These are phyloP conservation scores for Cladophialophora exuberans DNA, from an alignment of 2,329 filamentous ascomycete genomes.

Conservation along the genomic window DNA sequence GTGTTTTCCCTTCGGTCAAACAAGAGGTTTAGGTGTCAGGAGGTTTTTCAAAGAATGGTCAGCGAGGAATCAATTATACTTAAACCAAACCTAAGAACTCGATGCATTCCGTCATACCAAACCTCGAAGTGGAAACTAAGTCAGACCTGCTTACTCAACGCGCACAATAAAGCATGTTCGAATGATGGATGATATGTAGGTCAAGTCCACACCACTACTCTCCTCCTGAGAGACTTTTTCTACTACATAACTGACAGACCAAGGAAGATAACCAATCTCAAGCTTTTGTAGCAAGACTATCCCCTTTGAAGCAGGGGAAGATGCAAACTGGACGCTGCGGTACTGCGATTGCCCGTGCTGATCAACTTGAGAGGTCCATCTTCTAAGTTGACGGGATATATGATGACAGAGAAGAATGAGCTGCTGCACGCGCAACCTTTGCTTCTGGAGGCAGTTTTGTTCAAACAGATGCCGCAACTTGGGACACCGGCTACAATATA, in stretches of 20 bases:
- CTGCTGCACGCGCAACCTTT: too few species aligned
- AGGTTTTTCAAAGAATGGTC: too few species aligned
- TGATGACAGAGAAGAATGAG: neutral
- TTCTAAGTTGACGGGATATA: slow-evolving; percentile 5
- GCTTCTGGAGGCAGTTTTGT: neutral
- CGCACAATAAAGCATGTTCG: too few species aligned
- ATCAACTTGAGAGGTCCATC: neutral
- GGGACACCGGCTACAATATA: too few species aligned
- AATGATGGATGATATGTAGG: slow-evolving; percentile 9
- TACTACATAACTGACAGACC: slow-evolving; percentile 6
- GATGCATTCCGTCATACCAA: too few species aligned
- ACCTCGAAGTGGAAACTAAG: too few species aligned
- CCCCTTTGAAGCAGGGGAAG: neutral
- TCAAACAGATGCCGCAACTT: too few species aligned
- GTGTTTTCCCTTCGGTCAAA: too few species aligned
- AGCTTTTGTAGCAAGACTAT: neutral
- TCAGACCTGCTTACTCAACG: too few species aligned
- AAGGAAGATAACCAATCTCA: slow-evolving; percentile 5
- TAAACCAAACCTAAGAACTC: too few species aligned
- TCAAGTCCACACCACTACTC: slow-evolving; percentile 9
- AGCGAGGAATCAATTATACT: too few species aligned
- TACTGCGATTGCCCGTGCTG: slow-evolving; percentile 2
- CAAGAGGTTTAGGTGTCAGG: too few species aligned
- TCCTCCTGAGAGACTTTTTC: neutral
- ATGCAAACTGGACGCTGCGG: neutral